These are phyloP conservation scores for Pharnaceum exiguum DNA, from an alignment of 148 eudicot genomes.

Conservation along the genomic window DNA sequence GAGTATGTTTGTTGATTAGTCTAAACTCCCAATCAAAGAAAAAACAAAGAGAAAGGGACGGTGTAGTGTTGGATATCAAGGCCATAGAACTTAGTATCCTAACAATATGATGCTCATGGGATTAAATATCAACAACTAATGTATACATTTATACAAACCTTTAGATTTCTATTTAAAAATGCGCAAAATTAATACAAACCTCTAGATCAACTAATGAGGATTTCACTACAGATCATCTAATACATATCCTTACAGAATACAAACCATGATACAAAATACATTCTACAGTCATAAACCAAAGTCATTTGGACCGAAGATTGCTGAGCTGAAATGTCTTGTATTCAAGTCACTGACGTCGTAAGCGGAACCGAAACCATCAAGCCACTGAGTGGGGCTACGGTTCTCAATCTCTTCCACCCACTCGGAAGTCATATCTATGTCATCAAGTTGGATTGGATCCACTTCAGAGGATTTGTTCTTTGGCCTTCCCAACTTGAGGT, in stretches of 20 bases:
- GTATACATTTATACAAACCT: too few species aligned
- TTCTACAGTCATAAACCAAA: constrained; percentile 54
- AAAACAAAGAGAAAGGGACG: too few species aligned
- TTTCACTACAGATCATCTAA: too few species aligned
- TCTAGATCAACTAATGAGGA: too few species aligned
- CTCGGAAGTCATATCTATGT: constrained; percentile 89
- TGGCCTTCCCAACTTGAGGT: constrained; percentile 63
- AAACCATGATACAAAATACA: neutral
- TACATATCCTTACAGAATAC: neutral
- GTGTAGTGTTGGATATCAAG: too few species aligned
- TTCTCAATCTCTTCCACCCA: constrained; percentile 96
- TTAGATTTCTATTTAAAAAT: too few species aligned
- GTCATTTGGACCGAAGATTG: constrained; percentile 63
- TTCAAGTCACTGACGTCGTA: constrained; percentile 85
- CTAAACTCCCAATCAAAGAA: too few species aligned
- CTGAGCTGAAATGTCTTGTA: constrained; percentile 71
- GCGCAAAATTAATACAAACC: too few species aligned
- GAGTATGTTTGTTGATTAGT: too few species aligned
- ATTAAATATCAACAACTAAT: too few species aligned
- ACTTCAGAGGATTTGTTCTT: constrained; percentile 40
- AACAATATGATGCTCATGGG: too few species aligned
- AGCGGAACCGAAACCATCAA: constrained; percentile 74
- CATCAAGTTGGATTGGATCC: constrained; percentile 76
- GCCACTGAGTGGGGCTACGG: constrained; percentile 85
- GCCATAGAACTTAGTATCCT: too few species aligned